These are phyloP conservation scores for Massarina eburnea DNA, from an alignment of 2,329 filamentous ascomycete species.

Conservation along the genomic window DNA sequence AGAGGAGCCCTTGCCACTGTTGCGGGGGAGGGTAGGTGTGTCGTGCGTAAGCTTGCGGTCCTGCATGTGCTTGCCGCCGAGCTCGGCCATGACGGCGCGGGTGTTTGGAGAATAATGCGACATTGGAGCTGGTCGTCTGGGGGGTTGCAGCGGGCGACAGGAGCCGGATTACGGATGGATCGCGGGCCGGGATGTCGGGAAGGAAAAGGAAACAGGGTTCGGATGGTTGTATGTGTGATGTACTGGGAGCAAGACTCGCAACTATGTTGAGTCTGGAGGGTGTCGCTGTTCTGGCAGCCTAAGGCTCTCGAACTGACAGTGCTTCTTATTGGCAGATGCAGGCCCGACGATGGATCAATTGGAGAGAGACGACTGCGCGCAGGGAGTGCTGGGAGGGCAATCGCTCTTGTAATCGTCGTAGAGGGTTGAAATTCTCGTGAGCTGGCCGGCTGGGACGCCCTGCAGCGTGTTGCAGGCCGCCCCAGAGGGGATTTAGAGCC, in stretches of 20 bases:
- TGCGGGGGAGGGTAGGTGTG: slow-evolving; percentile 19
- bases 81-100: slow-evolving; percentile 25
- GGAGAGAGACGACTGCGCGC: slow-evolving; percentile 33
- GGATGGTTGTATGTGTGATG: slow-evolving; percentile 29
- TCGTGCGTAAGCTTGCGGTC: slow-evolving; percentile 33
- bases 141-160: slow-evolving; percentile 2
- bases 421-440: slow-evolving; percentile 70
- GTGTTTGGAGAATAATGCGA: slow-evolving; percentile 28
- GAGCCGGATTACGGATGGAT: neutral
- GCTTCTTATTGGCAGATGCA: slow-evolving; percentile 28
- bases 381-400: slow-evolving; percentile 39
- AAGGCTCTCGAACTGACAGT: slow-evolving; percentile 38
- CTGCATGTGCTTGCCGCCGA: slow-evolving; percentile 34
- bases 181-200: slow-evolving; percentile 5
- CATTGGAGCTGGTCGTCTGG: slow-evolving; percentile 20
- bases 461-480: slow-evolving; percentile 58
- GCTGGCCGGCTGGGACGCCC: slow-evolving; percentile 80
- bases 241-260: slow-evolving; percentile 38
- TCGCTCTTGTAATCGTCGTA: slow-evolving; percentile 45
- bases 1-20: slow-evolving; percentile 23
- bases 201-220: slow-evolving; percentile 24
- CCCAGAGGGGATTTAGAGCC: slow-evolving; percentile 88
- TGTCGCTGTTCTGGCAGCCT: slow-evolving; percentile 37
- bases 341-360: slow-evolving; percentile 36
- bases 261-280: slow-evolving; percentile 38